Conservation (phyloP, 2,329 filamentous ascomycete genomes). For the Clarireedia paspali region DNA sequence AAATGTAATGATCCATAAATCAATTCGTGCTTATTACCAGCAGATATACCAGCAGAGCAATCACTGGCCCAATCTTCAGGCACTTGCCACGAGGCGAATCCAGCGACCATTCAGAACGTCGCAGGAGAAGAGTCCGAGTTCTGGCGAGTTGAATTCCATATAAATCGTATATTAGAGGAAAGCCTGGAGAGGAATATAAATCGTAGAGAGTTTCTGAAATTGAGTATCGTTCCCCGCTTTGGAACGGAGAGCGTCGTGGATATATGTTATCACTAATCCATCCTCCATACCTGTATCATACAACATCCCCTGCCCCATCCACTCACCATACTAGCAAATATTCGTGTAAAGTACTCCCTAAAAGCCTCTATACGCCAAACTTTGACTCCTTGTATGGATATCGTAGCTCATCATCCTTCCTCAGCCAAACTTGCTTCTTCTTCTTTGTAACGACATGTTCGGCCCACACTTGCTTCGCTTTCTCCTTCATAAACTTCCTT, state of each 20-base stretch:
- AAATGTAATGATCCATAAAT: no score
- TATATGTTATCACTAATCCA: not conserved
- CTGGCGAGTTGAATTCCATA: no score
- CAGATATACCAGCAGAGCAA: no score
- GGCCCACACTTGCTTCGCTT: slow-evolving; percentile 77
- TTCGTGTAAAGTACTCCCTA: not conserved
- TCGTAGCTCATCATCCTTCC: slow-evolving; percentile 70
- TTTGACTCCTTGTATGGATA: slow-evolving; percentile 50
- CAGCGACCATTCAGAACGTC: no score
- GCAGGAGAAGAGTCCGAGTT: no score
- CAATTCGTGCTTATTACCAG: no score
- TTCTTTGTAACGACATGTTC: slow-evolving; percentile 84
- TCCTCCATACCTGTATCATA: not conserved
- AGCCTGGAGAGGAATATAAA: no score
- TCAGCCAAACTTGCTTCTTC: slow-evolving; percentile 78
- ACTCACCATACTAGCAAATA: not conserved
- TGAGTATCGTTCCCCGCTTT: not conserved
- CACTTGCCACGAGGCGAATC: no score
- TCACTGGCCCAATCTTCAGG: no score
- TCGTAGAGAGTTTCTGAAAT: not conserved
- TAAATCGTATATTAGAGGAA: no score
- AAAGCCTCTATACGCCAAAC: slow-evolving; percentile 16
- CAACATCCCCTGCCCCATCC: not conserved
- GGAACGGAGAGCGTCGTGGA: not conserved
- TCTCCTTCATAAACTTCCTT: slow-evolving; percentile 66